Base-by-base conservation (phyloP, 164 flowering plant genomes). In the Sextonia rubra region DNA sequence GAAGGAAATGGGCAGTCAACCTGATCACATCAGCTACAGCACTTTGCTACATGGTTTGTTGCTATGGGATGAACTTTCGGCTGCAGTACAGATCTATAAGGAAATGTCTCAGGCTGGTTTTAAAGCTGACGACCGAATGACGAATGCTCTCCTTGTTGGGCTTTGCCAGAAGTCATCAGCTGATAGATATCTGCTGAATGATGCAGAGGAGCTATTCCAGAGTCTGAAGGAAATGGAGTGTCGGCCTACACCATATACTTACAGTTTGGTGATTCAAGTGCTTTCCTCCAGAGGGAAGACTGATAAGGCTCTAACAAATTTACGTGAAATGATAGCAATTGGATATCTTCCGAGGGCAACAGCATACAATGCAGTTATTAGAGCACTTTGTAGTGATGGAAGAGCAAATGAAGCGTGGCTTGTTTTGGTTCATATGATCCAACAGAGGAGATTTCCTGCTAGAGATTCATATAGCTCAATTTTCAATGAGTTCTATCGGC, bases 11-110 rank as follows among this genome's bases (percentile, higher is more conserved):
- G 77, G 78, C 17, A 85, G 90, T 68, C 60, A 4, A 69, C 98
- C 96, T 30, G 98, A 91, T 84, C 73, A 70, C 73, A 82, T 94
- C 20, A 91, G 80, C 78, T 94, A 89, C 69, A 85, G 78, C 76
- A 92, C 96, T 26, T 79, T 94, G 79, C 75, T 91, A 63, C 87
- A 86, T 76, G 95, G 97, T 52, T 69, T 94, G 80, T 71, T 94
- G 73, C 85, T 84, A 75, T 92, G 98, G 97, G 83, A 85, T 9
- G 72, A 88, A 73, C 32, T 69, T 9, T 65, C 62, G 20, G 76
- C 83, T 0, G 91, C 89, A 2, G 18, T 86, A 3, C 47, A 72
- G 67, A 63, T 87, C 65, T 91, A 88, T 66, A 82, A 78, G 71
- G 92, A 86, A 76, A 89, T 92, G 97, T 76, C 78, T 20, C 67